Base-by-base conservation (phyloP, 441 rosid genomes). In the Adansonia grandidieri region DNA sequence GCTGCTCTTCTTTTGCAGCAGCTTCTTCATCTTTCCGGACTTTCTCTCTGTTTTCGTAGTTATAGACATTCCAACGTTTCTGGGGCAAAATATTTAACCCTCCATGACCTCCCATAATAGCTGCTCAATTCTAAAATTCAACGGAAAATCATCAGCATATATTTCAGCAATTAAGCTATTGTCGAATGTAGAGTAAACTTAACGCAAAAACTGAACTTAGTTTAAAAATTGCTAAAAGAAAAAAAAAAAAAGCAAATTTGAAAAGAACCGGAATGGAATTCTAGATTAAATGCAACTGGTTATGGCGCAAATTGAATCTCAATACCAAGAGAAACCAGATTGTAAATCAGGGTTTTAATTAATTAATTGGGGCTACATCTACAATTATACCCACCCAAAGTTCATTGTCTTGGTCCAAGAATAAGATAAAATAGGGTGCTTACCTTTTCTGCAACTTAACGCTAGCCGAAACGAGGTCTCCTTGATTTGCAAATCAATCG, bases 31-130 rank as follows among this genome's bases (percentile, higher is more conserved):
- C 97, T 42, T 80, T 82, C 44, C 89, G 83, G 65, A 92, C 97
- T 83, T 93, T 95, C 80, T 93, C 97, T 81, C 93, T 80, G 74
- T 95, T 95, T 10, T 95, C 96, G 45, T 71, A 90, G 24, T 91
- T 95, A 86, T 91, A 95, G 7, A 93, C 97, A 79, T 92, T 95
- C 99, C 97, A 95, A 24, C 91, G 83, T 91, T 95, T 95, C 79
- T 93, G 97, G 2, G 97, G 99, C 17, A 93, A 94, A 67, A 95
- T 95, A 77, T 95, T 95, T 63, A 95, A 86, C 73, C 98, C 98
- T n/a, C 98, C 97, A 80, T 95, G 98, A 8, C 98, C 99, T 75
- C 99, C 99, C 99, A 93, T 94, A 58, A 32, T 32, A 32, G 51
- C 44, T 42, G 24, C 51, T 51, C 58, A 22, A 61, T 44, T 75